Evolutionary conservation across 2,329 filamentous ascomycete genomes (phyloP).

Genomic region (Lecanicillium sp.): DNA sequence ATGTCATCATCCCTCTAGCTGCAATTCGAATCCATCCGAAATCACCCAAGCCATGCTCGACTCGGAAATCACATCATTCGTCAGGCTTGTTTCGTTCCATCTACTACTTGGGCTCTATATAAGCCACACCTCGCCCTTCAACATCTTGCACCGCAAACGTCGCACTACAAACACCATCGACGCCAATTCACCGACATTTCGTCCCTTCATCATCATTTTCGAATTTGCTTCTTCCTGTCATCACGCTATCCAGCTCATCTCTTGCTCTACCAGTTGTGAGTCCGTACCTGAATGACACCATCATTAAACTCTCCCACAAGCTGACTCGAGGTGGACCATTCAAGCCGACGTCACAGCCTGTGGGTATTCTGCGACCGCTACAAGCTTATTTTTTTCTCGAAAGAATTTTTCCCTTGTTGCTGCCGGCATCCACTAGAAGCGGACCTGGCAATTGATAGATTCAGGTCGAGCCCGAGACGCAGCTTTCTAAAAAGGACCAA

Average conservation of each 20-base stretch:
- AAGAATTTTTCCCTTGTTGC: constrained; percentile 2
- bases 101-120: no score
- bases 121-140: no score
- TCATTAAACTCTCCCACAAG: constrained; percentile 10
- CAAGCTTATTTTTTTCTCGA: constrained; percentile 5
- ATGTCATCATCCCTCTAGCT: constrained; percentile 9
- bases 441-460: background rate
- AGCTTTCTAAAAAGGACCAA: background rate
- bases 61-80: background rate
- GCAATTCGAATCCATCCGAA: background rate
- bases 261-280: background rate
- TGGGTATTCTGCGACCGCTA: constrained; percentile 4
- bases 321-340: constrained; percentile 11
- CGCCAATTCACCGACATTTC: no score
- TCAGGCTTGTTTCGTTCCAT: no score
- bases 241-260: background rate
- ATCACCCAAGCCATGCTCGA: background rate
- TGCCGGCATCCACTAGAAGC: background rate
- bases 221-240: background rate
- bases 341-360: constrained; percentile 1
- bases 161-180: no score
- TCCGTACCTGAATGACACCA: constrained; percentile 16
- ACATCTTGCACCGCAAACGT: no score
- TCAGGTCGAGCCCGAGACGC: background rate
- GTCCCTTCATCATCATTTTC: no score